These are phyloP conservation scores for Trichoderma sp. DNA, from an alignment of 2,329 filamentous ascomycete species.

Conservation along the genomic window DNA sequence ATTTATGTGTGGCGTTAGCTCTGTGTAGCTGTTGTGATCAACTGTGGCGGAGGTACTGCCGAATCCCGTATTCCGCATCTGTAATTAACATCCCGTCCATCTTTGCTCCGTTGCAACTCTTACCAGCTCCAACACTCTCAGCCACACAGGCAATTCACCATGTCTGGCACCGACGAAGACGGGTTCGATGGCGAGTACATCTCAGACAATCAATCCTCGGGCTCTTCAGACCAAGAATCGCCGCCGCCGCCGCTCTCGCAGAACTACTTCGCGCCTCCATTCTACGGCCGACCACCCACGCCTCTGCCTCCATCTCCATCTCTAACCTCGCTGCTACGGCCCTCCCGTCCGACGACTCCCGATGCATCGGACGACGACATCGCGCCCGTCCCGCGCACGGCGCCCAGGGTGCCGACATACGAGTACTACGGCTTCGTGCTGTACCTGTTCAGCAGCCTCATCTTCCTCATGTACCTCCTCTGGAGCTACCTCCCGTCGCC, in stretches of 20 bases:
- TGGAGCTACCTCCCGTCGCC: conserved; percentile 93
- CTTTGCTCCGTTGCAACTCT: neutral
- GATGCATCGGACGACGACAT: conserved; percentile 90
- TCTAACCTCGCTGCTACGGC: conserved; percentile 84
- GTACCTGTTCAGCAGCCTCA: conserved; percentile 82
- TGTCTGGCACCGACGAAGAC: conserved; percentile 37
- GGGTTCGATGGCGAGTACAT: conserved; percentile 33
- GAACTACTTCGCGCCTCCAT: conserved; percentile 71
- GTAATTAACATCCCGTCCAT: neutral
- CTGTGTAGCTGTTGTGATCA: neutral
- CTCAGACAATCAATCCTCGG: conserved; percentile 33
- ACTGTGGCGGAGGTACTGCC: neutral
- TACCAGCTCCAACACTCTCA: neutral
- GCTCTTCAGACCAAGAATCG: conserved; percentile 36
- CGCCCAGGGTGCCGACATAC: conserved; percentile 95
- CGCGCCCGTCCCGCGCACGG: conserved; percentile 79
- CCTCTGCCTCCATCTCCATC: conserved; percentile 90
- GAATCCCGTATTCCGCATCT: neutral
- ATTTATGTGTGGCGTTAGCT: neutral
- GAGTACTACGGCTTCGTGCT: conserved; percentile 99
- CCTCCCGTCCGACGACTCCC: conserved; percentile 88
- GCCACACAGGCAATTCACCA: neutral
- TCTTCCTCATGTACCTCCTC: conserved; percentile 68
- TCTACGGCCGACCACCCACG: conserved; percentile 96
- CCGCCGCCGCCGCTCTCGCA: conserved; percentile 47